These are phyloP conservation scores for Eucalyptus viminalis DNA, from an alignment of 345 rosid genomes.

Conservation along the genomic window DNA sequence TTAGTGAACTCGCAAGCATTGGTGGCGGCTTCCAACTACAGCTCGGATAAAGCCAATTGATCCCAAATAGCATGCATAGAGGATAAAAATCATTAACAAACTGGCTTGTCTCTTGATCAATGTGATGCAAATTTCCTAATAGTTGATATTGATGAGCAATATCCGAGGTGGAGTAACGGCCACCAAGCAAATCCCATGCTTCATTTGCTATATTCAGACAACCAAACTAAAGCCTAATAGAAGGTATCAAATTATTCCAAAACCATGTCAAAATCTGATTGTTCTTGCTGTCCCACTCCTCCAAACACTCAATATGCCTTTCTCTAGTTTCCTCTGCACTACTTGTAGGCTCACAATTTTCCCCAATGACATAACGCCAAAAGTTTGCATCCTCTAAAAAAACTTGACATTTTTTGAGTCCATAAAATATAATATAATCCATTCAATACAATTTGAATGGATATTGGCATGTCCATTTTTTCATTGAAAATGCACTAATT, in stretches of 20 bases:
- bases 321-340: neutral
- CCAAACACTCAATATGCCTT: neutral
- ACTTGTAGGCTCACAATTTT: neutral
- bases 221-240: neutral
- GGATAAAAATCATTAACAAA: neutral
- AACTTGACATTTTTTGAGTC: neutral
- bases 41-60: neutral
- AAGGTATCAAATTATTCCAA: neutral
- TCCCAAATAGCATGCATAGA: neutral
- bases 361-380: neutral
- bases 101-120: accelerated
- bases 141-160: neutral
- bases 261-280: neutral
- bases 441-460: neutral
- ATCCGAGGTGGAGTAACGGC: neutral
- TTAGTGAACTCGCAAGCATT: neutral
- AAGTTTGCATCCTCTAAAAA: neutral
- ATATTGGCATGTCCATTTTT: neutral
- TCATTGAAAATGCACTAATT: neutral
- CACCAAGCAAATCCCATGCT: neutral
- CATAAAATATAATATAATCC: neutral
- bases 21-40: accelerated
- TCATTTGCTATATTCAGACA: neutral
- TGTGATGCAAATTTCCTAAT: neutral
- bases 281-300: neutral